Percentiles rank a stretch among this genome's conserved stretches.
Evolutionary conservation across 352 stramenopile species (phyloP).

Genomic region (Aphanomyces stellatus): DNA sequence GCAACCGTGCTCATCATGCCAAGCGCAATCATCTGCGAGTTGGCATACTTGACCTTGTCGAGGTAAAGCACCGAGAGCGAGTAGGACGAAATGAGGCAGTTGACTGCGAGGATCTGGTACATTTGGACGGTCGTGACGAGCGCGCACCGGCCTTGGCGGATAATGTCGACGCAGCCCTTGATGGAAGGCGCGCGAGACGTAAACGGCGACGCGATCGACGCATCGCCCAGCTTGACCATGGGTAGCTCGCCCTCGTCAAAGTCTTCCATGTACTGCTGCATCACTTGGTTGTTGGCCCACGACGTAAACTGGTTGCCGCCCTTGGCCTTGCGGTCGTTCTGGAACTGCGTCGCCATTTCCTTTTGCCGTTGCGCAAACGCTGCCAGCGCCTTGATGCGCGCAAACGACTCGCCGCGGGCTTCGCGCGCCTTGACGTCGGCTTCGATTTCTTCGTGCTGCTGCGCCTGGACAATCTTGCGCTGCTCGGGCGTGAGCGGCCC

Average conservation of each 20-base stretch:
- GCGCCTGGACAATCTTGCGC: slow-evolving; percentile 72
- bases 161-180: slow-evolving; percentile 91
- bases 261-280: slow-evolving; percentile 86
- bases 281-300: slow-evolving; percentile 80
- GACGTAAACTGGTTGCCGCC: slow-evolving; percentile 76
- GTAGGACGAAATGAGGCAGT: slow-evolving; percentile 97
- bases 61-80: slow-evolving; percentile 98
- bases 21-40: slow-evolving; percentile 91
- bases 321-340: slow-evolving; percentile 63
- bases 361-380: slow-evolving; percentile 79
- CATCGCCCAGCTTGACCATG: slow-evolving; percentile 98
- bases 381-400: slow-evolving; percentile 75
- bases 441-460: slow-evolving; percentile 75
- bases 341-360: slow-evolving; percentile 53
- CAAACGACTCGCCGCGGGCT: slow-evolving; percentile 79
- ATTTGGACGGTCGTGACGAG: slow-evolving; percentile 99
- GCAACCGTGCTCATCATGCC: slow-evolving; percentile 82
- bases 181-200: slow-evolving; percentile 92
- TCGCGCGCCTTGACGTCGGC: slow-evolving; percentile 65
- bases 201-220: slow-evolving; percentile 98
- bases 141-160: slow-evolving; percentile 97
- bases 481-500: slow-evolving; percentile 51
- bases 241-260: slow-evolving; percentile 88
- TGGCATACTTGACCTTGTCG: slow-evolving; percentile 98
- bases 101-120: slow-evolving; percentile 98